Evolutionary conservation across 495 filamentous ascomycete species (phyloP), one percentile per base, ranked within the genome.

Genomic region (Diplogelasinospora grovesii): DNA sequence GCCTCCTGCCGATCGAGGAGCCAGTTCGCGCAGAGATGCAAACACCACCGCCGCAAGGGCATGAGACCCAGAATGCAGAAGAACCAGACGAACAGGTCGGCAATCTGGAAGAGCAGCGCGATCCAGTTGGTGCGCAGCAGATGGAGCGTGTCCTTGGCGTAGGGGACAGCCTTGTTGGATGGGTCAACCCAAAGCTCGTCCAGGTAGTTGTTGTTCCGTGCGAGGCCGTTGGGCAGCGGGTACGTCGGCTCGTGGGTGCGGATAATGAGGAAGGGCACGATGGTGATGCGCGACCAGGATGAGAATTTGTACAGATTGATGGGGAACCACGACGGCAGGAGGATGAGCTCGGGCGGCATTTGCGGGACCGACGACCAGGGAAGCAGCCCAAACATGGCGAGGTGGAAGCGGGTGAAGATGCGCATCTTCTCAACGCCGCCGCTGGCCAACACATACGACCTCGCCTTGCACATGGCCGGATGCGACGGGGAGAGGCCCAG

Each of bases 311-410:
- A 70, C 19, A 70, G 60, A 25, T 56, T 69, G 44, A 70, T 37
- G 0, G 63, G 61, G 7, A 24, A 38, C 3, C 22, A 41, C 1
- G 53, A 15, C 0, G 66, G 59, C 2, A 68, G 5, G 5, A 70
- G 32, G 5, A 71, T 66, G 0, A 72, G 40, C 41, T 72, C 69
- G 4, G 56, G 41, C 0, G 67, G 61, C 1, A 70, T 28, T 35
- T 70, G 32, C 0, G 69, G 67, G 4, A 71, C 46, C 1, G 59
- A 53, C 2, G 31, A 31, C 66, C 67, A 72, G 0, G 67, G 62
- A 8, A 68, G 53, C 3, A 72, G 45, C 6, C 69, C 67, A 49
- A 72, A 71, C 1, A 25, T 51, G 6, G 69, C 69, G 2, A 70
- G 40, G 39, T 44, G 28, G 25, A 49, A 25, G 21, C 46, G 46